These are phyloP conservation scores for Cerioporus squamosus DNA, from an alignment of 1,284 basidiomycete genomes.

Conservation along the genomic window DNA sequence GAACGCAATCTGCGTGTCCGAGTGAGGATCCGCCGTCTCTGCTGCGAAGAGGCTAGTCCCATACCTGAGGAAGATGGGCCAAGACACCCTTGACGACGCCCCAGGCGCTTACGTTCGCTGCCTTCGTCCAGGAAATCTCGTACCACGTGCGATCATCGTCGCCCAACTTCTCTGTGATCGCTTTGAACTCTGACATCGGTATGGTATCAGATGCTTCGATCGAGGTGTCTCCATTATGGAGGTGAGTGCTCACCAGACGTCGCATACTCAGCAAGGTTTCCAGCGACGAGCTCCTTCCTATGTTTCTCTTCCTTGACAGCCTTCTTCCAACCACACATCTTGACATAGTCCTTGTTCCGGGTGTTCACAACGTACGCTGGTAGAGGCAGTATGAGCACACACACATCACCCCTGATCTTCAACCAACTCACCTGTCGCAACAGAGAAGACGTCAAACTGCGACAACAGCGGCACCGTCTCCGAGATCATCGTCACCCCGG, in stretches of 20 bases:
- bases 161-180: slow-evolving; percentile 4
- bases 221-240: no score
- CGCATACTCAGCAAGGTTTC: slow-evolving; percentile 59
- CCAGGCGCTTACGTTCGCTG: slow-evolving; percentile 6
- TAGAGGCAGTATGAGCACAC: neutral
- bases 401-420: no score
- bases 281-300: slow-evolving; percentile 76
- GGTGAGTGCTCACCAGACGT: slow-evolving; percentile 42
- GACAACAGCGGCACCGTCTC: slow-evolving; percentile 24
- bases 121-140: no score
- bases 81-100: slow-evolving; percentile 57
- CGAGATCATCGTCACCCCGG: slow-evolving; percentile 51
- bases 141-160: neutral
- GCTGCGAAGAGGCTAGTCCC: neutral
- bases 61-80: slow-evolving; percentile 63
- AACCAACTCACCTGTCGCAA: neutral
- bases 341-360: slow-evolving; percentile 61
- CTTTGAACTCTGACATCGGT: slow-evolving; percentile 12
- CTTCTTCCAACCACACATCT: slow-evolving; percentile 65
- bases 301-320: slow-evolving; percentile 55
- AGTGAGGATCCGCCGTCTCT: no score
- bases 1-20: slow-evolving; percentile 64
- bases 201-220: neutral
- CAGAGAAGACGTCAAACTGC: slow-evolving; percentile 8
- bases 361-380: slow-evolving; percentile 78